A percentile compares a stretch with the other conserved stretches of the same genome.
phyloP scores from a whole-genome alignment of 306 rosid species.

The Vicia faba region DNA sequence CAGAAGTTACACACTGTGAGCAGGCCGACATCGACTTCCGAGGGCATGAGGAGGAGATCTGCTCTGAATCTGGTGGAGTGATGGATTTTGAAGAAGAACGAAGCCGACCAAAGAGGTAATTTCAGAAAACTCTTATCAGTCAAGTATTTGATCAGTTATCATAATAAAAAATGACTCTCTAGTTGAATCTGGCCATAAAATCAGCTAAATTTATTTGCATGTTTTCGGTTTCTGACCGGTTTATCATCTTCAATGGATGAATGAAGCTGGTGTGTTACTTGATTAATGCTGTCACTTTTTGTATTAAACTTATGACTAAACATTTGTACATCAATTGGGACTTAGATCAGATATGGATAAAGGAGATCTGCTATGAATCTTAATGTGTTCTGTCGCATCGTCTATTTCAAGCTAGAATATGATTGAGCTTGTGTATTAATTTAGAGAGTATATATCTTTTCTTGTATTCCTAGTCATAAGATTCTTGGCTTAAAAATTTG shows the following conservation, averaged over 20 bases:
- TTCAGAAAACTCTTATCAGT: slow-evolving; percentile 11
- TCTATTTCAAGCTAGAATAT: slow-evolving; percentile 26
- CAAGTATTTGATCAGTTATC: slow-evolving; percentile 26
- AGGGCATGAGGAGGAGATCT: slow-evolving; percentile 99
- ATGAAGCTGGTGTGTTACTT: slow-evolving; percentile 5
- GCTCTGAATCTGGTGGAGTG: slow-evolving; percentile 99
- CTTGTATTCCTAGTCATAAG: slow-evolving; percentile 1
- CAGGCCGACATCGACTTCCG: slow-evolving; percentile 97
- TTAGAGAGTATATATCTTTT: not conserved
- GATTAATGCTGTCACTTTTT: slow-evolving; percentile 11
- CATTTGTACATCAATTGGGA: not conserved
- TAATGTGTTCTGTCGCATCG: slow-evolving; percentile 1
- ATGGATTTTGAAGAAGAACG: slow-evolving; percentile 98
- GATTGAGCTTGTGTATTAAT: slow-evolving; percentile 4
- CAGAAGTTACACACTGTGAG: slow-evolving; percentile 98
- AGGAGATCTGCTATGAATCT: slow-evolving; percentile 13
- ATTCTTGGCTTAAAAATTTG: slow-evolving; percentile 37
- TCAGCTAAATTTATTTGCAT: not conserved
- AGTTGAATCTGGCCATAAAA: slow-evolving; percentile 7
- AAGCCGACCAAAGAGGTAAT: slow-evolving; percentile 94
- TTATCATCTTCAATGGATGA: slow-evolving; percentile 17
- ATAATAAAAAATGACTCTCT: slow-evolving; percentile 12
- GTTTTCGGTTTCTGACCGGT: slow-evolving; percentile 3
- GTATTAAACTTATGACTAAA: not conserved
- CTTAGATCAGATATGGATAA: slow-evolving; percentile 4